These are phyloP conservation scores for Dryas integrifolia DNA, from an alignment of 331 rosid species.

Conservation along the genomic window DNA sequence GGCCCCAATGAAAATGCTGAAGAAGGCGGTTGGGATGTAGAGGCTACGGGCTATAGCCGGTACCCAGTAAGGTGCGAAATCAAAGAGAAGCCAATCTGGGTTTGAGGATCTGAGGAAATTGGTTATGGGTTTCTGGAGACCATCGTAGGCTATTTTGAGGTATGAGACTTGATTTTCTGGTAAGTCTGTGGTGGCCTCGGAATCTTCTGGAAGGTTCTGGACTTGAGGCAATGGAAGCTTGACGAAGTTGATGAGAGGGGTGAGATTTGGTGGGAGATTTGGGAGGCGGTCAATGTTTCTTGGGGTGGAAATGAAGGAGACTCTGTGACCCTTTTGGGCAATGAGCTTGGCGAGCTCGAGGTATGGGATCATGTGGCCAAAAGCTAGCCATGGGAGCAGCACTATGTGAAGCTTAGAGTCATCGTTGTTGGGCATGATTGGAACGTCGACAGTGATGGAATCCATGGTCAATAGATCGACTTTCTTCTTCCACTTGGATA, in stretches of 20 bases:
- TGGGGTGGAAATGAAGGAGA: conserved; percentile 52
- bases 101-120: conserved; percentile 17
- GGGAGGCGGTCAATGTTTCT: conserved; percentile 56
- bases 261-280: conserved; percentile 28
- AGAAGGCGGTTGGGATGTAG: conserved; percentile 18
- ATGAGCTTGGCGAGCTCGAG: conserved; percentile 49
- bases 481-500: too few species aligned
- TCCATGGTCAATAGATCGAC: neutral
- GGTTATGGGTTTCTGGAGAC: conserved; percentile 16
- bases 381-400: conserved; percentile 66
- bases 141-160: conserved; percentile 25
- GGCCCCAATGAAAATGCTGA: neutral
- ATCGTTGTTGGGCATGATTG: neutral
- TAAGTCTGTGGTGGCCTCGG: conserved; percentile 35
- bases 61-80: conserved; percentile 26
- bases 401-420: conserved; percentile 37
- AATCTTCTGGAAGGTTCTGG: conserved; percentile 10
- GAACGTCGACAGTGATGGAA: neutral
- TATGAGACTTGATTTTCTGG: neutral
- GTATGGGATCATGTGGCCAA: conserved; percentile 53
- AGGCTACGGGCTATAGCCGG: neutral
- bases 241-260: conserved; percentile 17
- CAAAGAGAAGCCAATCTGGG: conserved; percentile 30
- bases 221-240: conserved; percentile 12
- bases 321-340: conserved; percentile 44